Evolutionary conservation across 345 rosid genomes (phyloP).

Genomic region (Toxicodendron radicans): DNA sequence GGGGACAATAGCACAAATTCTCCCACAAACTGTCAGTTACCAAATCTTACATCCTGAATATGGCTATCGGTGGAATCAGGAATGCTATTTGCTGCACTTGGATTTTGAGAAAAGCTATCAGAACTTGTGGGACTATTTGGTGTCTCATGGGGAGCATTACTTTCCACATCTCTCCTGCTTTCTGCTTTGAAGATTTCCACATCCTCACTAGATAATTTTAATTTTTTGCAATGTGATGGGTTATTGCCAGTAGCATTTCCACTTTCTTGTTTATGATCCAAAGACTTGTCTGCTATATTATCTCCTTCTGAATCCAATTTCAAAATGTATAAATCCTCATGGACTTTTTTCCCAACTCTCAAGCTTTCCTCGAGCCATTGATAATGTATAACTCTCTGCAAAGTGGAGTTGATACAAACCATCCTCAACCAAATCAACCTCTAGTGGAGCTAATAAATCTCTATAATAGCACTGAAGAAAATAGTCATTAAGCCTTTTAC

Average conservation of each 20-base stretch:
- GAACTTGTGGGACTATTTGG: slow-evolving; percentile 37
- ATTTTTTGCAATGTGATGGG: slow-evolving; percentile 36
- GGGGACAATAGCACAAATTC: not conserved
- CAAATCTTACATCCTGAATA: slow-evolving; percentile 49
- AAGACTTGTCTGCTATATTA: slow-evolving; percentile 30
- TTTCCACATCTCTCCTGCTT: slow-evolving; percentile 20
- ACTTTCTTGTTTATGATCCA: slow-evolving; percentile 21
- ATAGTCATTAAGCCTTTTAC: no score
- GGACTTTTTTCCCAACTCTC: slow-evolving; percentile 62
- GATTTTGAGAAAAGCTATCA: slow-evolving; percentile 33
- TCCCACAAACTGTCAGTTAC: not conserved
- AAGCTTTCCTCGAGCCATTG: slow-evolving; percentile 90
- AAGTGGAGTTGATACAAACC: slow-evolving; percentile 7
- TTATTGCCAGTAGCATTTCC: slow-evolving; percentile 25
- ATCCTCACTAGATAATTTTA: slow-evolving; percentile 37
- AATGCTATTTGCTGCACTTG: slow-evolving; percentile 34
- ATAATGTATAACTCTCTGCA: slow-evolving; percentile 61
- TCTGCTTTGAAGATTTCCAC: slow-evolving; percentile 20
- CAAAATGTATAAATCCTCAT: slow-evolving; percentile 59
- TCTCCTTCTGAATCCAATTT: slow-evolving; percentile 37
- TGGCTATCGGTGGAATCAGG: slow-evolving; percentile 33
- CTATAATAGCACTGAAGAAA: not conserved
- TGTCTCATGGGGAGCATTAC: slow-evolving; percentile 19
- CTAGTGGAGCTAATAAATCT: not conserved
- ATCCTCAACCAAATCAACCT: not conserved